phyloP scores from a whole-genome alignment of 192 early-diverging fungal genomes.

The Radiomyces spectabilis region DNA sequence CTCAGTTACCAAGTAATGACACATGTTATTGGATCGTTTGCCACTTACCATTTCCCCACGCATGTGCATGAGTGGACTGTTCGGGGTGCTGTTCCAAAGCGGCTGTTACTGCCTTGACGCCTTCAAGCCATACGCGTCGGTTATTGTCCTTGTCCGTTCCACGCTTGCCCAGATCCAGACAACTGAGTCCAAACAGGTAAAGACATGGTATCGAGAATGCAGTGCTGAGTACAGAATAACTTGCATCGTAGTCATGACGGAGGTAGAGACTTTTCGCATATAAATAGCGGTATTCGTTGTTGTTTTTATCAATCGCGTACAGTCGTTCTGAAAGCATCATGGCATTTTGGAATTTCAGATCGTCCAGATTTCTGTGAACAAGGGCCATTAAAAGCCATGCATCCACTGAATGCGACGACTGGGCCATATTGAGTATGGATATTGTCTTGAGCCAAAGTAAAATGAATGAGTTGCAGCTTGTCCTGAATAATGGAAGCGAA shows the following conservation, averaged over 20 bases:
- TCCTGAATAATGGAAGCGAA: no score
- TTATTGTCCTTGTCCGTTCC: not conserved
- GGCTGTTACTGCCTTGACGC: not conserved
- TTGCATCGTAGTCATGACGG: conserved; percentile 9
- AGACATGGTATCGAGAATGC: conserved; percentile 6
- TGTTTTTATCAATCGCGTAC: conserved; percentile 19
- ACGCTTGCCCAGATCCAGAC: conserved; percentile 12
- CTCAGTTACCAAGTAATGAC: no score
- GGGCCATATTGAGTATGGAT: no score
- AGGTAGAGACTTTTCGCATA: conserved; percentile 17
- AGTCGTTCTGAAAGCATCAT: conserved; percentile 16
- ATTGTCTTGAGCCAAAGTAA: no score
- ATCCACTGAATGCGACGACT: conserved; percentile 2
- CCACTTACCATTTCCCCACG: conserved; percentile 11
- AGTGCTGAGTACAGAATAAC: conserved; percentile 5
- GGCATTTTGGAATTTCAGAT: conserved; percentile 11
- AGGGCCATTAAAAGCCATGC: conserved; percentile 16
- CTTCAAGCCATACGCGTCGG: not conserved
- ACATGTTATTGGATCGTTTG: not conserved
- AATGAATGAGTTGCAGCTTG: no score
- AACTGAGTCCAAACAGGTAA: conserved; percentile 19
- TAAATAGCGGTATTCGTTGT: conserved; percentile 11
- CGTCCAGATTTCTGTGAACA: conserved; percentile 16
- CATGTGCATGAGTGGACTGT: not conserved
- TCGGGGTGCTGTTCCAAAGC: not conserved